Percentiles rank a stretch among this genome's conserved stretches.
Conservation (phyloP, 345 rosid genomes). For the Angophora floribunda region DNA sequence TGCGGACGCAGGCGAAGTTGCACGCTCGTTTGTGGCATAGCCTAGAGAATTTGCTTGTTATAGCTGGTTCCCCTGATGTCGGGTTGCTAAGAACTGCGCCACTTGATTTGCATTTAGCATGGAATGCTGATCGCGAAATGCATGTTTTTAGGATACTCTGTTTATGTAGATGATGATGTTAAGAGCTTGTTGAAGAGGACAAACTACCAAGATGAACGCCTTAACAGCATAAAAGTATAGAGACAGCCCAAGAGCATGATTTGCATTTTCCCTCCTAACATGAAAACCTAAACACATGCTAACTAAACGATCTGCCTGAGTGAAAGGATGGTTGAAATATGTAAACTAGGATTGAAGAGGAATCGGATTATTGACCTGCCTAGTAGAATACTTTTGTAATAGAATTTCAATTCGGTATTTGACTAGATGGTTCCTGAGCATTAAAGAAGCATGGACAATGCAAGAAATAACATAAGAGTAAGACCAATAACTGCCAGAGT, state of each 20-base stretch:
- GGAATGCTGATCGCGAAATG: background rate
- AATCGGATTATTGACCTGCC: background rate
- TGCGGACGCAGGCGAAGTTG: constrained; percentile 26
- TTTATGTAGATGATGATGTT: background rate
- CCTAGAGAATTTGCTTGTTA: background rate
- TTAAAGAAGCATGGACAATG: background rate
- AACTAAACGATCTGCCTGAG: background rate
- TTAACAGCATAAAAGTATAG: background rate
- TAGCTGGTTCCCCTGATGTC: background rate
- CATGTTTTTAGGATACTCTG: background rate
- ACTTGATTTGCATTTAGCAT: background rate
- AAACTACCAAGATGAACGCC: background rate
- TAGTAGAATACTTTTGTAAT: background rate
- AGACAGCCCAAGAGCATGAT: background rate
- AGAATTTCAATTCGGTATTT: background rate
- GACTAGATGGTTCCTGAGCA: background rate
- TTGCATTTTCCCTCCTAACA: background rate
- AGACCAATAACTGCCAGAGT: background rate
- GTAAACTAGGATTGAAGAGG: background rate
- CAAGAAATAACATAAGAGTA: background rate
- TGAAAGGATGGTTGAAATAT: background rate
- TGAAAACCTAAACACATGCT: background rate
- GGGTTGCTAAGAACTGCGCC: background rate
- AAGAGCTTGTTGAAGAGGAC: background rate
- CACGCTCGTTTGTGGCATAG: background rate